phyloP scores from a whole-genome alignment of 257 asterid genomes.

The Primulina eburnea region DNA sequence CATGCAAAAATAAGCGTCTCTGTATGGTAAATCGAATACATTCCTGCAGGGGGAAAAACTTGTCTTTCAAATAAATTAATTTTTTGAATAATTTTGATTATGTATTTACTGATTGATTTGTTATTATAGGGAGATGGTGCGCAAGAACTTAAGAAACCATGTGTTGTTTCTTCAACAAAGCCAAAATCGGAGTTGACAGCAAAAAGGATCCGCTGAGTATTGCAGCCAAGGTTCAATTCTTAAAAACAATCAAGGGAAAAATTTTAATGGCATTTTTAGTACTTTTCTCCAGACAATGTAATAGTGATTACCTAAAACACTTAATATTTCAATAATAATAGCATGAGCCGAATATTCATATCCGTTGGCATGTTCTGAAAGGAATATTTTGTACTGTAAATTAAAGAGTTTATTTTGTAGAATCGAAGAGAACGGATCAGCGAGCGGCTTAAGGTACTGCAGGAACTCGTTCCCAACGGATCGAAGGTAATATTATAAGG shows the following conservation, averaged over 20 bases:
- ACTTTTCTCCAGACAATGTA: not conserved
- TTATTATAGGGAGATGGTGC: slow-evolving; percentile 48
- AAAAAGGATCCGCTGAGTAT: slow-evolving; percentile 78
- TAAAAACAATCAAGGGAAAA: not conserved
- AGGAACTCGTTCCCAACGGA: slow-evolving; percentile 92
- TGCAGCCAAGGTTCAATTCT: slow-evolving; percentile 71
- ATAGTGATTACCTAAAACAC: no score
- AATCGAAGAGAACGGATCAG: slow-evolving; percentile 83
- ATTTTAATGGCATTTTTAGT: no score
- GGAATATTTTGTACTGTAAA: not conserved
- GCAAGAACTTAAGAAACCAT: slow-evolving; percentile 65
- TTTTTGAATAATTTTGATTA: not conserved
- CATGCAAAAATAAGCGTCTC: slow-evolving; percentile 51
- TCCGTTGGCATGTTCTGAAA: not conserved
- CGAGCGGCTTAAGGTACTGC: slow-evolving; percentile 74
- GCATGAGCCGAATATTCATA: not conserved
- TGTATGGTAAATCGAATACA: slow-evolving; percentile 33
- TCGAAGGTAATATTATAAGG: slow-evolving; percentile 52
- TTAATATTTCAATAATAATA: no score
- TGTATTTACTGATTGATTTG: not conserved
- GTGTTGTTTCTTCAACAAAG: slow-evolving; percentile 39
- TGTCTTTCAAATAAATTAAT: no score
- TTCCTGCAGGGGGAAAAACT: no score
- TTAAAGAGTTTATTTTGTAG: slow-evolving; percentile 39
- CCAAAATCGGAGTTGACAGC: slow-evolving; percentile 37